phyloP scores from a whole-genome alignment of 2,329 filamentous ascomycete species.

The Escovopsis weberi region DNA sequence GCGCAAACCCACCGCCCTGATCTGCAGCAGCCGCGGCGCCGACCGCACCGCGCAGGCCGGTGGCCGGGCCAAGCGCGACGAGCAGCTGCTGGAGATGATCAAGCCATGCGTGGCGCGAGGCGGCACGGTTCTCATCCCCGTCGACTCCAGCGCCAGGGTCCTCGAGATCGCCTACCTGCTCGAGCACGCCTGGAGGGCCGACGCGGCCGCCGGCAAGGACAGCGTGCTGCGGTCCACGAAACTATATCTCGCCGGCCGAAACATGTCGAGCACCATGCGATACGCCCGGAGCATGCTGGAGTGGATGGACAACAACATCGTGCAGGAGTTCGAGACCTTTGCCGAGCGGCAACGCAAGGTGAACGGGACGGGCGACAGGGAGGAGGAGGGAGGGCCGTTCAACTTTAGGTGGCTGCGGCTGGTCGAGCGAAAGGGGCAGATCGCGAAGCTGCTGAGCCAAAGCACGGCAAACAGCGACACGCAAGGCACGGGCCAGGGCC shows the following conservation, averaged over 20 bases:
- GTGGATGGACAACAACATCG: slow-evolving; percentile 97
- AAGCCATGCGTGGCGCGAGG: slow-evolving; percentile 63
- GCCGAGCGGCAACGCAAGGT: slow-evolving; percentile 36
- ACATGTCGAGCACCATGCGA: slow-evolving; percentile 75
- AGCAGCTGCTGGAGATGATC: slow-evolving; percentile 70
- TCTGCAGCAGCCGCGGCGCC: slow-evolving; percentile 78
- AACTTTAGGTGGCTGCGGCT: slow-evolving; percentile 78
- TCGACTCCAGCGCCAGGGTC: slow-evolving; percentile 89
- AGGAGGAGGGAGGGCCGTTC: slow-evolving; percentile 58
- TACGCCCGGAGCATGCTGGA: slow-evolving; percentile 93
- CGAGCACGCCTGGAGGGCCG: slow-evolving; percentile 77
- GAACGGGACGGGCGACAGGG: slow-evolving; percentile 33
- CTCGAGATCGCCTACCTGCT: slow-evolving; percentile 83
- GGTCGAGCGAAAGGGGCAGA: slow-evolving; percentile 66
- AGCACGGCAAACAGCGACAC: slow-evolving; percentile 26
- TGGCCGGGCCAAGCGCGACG: slow-evolving; percentile 69
- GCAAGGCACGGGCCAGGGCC: slow-evolving; percentile 23
- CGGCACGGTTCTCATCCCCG: slow-evolving; percentile 84
- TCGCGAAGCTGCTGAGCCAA: slow-evolving; percentile 52
- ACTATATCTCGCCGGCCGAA: slow-evolving; percentile 75
- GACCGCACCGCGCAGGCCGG: slow-evolving; percentile 55
- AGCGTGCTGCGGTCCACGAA: slow-evolving; percentile 38
- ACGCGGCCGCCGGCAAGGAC: slow-evolving; percentile 33
- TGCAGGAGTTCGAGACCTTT: slow-evolving; percentile 75
- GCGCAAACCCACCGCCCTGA: slow-evolving; percentile 80